Base-by-base conservation (phyloP, 2,329 filamentous ascomycete species). In the Pseudocercospora cruenta region DNA sequence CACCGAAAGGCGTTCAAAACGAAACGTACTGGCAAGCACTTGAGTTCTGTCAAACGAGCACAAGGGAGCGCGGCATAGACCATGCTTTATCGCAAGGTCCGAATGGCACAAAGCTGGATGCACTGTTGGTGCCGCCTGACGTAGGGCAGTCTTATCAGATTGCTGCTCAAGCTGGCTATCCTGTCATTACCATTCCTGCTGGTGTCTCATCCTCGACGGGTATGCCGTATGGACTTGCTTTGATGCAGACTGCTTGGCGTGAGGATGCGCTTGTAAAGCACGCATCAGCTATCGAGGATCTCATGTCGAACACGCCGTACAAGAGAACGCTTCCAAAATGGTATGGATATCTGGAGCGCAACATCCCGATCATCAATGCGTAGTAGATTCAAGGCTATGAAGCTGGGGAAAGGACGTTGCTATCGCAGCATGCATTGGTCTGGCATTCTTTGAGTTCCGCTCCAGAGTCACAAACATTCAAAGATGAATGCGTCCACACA, bases 121-220 rank as follows among this genome's bases (percentile, higher is more conserved):
- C 85, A 1, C 80, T 93, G 2, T 81, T 94, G 1, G 88, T 91
- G 0, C 90, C 90, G 4, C 83, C 89, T 0, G 87, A 90, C 72
- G 88, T 90, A 2, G 90, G 85, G 0, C 88, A 91, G 75, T 86
- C 86, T 3, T 87, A 87, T 68, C 87, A 91, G 77, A 86, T 91
- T 66, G 88, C 90, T 0, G 91, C 91, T 0, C 90, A 93, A 78
- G 91, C 91, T 7, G 90, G 90, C 0, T 93, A 93, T 73, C 91
- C 90, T 0, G 84, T 91, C 74, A 82, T 93, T 59, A 91, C 90
- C 0, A 75, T 93, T 0, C 91, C 91, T 0, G 88, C 84, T 0
- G 88, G 88, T 1, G 79, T 87, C 5, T 81, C 85, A 69, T 70
- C 77, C 8, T 78, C 75, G 5, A 79, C 71, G 3, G 80, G 80